Percentiles rank a stretch among this genome's conserved stretches.
These are phyloP conservation scores for Podospora bellae-mahoneyi DNA, from an alignment of 495 filamentous ascomycete genomes.

Conservation along the genomic window DNA sequence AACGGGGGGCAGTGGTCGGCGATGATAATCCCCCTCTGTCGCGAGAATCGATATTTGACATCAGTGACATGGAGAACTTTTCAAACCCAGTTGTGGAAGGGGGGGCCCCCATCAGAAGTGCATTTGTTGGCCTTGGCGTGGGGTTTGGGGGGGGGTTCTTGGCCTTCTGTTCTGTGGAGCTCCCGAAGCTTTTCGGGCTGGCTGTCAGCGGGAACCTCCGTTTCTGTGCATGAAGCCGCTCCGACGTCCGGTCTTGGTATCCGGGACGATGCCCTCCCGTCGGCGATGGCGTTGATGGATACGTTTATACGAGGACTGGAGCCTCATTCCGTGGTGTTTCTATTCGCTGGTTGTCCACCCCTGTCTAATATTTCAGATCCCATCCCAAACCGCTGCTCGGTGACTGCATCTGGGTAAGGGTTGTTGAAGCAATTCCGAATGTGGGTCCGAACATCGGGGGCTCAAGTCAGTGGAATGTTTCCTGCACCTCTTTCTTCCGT, in stretches of 20 bases:
- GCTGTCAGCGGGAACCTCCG: conserved; percentile 11
- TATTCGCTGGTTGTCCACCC: not conserved
- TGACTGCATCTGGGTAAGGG: not conserved
- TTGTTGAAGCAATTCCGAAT: not conserved
- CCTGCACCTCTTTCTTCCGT: no score
- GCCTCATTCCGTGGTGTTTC: not conserved
- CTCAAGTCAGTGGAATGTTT: not conserved
- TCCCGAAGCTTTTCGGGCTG: conserved; percentile 16
- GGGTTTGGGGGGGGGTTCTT: conserved; percentile 2
- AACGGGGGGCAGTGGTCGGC: not conserved
- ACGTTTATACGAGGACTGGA: not conserved
- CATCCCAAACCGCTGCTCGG: not conserved
- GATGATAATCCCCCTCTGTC: not conserved
- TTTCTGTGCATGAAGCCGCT: conserved; percentile 11
- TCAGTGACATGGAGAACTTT: not conserved
- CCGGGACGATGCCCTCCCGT: not conserved
- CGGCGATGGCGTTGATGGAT: not conserved
- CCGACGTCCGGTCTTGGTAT: not conserved
- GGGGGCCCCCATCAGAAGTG: not conserved
- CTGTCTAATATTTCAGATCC: not conserved
- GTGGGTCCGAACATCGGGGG: not conserved
- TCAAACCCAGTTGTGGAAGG: not conserved
- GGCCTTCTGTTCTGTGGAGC: not conserved
- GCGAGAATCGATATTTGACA: conserved; percentile 1
- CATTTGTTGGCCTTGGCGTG: conserved; percentile 13